Evolutionary conservation across 2,329 filamentous ascomycete genomes (phyloP), one percentile per base, ranked within the genome.

Genomic region (Furcasterigmium sp.): DNA sequence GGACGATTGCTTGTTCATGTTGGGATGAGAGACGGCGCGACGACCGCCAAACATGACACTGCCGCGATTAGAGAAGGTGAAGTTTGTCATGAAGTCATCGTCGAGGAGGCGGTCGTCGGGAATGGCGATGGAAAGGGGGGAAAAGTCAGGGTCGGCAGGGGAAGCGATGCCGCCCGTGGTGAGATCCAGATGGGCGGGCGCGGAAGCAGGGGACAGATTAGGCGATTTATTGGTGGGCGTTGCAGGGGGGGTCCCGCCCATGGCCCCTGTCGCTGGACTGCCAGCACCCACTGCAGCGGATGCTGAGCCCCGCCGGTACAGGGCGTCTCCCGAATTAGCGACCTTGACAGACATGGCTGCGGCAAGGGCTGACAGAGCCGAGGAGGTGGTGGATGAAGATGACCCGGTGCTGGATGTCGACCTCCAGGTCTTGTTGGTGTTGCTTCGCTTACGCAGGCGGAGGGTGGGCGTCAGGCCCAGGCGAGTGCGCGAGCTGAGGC

Each of bases 21-120:
- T 29, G 14, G 35, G 41, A 35, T 28, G 39, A 25, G 43, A 40
- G 39, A 43, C 42, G 45, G 45, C 41, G 28, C 40, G 46, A 26
- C 39, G 43, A 42, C 69, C 72, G 48, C 73, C 70, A 56, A 82
- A 70, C 70, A 84, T 78, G 53, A 84, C 67, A 61, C 79, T 83
- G 51, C 80, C 80, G 52, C 80, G 70, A 49, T 80, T 80, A 45
- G 79, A 82, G 56, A 84, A 84, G 51, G 71, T 71, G 51, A 84
- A 61, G 44, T 69, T 67, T 50, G 65, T 69, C 55, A 83, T 60
- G 56, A 78, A 75, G 53, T 73, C 75, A 64, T 80, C 75, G 48
- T 79, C 78, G 50, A 81, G 63, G 43, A 82, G 64, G 53, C 61
- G 68, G 44, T 76, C 74, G 43, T 71, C 73, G 35, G 78, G 78